Evolutionary conservation across 768 basidiomycete genomes (phyloP).

Genomic region (Amanita subjunquillea): DNA sequence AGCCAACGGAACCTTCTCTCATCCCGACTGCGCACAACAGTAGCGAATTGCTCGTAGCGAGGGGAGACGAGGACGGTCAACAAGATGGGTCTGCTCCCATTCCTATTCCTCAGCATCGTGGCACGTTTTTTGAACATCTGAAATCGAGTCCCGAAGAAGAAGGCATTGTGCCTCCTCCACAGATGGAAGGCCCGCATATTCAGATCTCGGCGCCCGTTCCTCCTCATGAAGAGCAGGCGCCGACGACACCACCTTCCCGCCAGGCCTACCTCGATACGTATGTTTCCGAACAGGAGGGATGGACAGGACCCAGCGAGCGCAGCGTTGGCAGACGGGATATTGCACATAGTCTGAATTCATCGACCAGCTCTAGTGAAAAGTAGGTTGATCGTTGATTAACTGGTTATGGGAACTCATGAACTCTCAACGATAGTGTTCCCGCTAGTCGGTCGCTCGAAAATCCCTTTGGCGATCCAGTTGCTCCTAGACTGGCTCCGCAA

Average conservation of each 20-base stretch:
- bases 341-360: neutral
- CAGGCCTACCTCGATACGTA: neutral
- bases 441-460: slow-evolving; percentile 10
- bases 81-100: neutral
- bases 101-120: neutral
- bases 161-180: neutral
- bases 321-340: neutral
- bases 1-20: neutral
- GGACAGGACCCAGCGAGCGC: neutral
- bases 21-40: neutral
- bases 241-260: neutral
- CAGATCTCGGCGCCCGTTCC: neutral
- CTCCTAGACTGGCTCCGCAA: slow-evolving; percentile 13
- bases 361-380: neutral
- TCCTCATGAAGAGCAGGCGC: neutral
- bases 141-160: neutral
- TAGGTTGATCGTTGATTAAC: neutral
- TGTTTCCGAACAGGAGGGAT: neutral
- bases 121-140: neutral
- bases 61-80: neutral
- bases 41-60: neutral
- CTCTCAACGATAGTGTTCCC: neutral
- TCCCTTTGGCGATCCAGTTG: slow-evolving; percentile 17
- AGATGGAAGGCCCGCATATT: neutral
- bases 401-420: neutral